Evolutionary conservation across 345 rosid genomes (phyloP), one percentile per base, ranked within the genome.

Genomic region (Acer yangbiense): DNA sequence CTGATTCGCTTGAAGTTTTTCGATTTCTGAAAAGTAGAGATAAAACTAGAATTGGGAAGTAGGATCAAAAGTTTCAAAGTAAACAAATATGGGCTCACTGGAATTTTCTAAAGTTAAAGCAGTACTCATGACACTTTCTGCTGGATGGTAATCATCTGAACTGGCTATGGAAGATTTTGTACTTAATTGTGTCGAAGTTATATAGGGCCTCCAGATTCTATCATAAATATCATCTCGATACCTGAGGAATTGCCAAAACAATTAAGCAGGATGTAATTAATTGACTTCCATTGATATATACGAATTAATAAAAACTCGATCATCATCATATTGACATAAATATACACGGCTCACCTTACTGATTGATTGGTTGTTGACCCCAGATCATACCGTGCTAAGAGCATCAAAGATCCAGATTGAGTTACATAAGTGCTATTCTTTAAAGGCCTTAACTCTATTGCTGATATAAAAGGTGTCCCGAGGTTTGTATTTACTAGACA

Each of bases 81-180:
- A 58, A 7, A 58, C 0, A 58, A n/a, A 4, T 35, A 35, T 4
- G 11, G 27, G 25, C 25, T 6, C 3, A 8, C 63, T 58, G 9
- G 63, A 58, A 58, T 58, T 58, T 8, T 58, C 9, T 20, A 11
- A 2, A 9, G 63, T 58, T 58, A 27, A 58, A 58, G 63, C 63
- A 58, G 27, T 58, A 2, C 10, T 58, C 63, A 58, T 58, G 63
- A 58, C 63, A n/a, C 63, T 23, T 66, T 48, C 3, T 13, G 63
- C 23, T 46, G 6, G 60, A 69, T 16, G 13, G n/a, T 21, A 88
- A 82, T 32, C 69, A 76, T 60, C 91, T 83, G 32, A 87, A 62
- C 60, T 82, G 79, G 0, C 63, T 58, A 58, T 9, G 25, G 25
- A 1, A 18, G 63, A 58, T 18, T n/a, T 58, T 20, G 63, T 58